Conservation (phyloP, 177 flowering plant genomes). For the Vitis hybrid region DNA sequence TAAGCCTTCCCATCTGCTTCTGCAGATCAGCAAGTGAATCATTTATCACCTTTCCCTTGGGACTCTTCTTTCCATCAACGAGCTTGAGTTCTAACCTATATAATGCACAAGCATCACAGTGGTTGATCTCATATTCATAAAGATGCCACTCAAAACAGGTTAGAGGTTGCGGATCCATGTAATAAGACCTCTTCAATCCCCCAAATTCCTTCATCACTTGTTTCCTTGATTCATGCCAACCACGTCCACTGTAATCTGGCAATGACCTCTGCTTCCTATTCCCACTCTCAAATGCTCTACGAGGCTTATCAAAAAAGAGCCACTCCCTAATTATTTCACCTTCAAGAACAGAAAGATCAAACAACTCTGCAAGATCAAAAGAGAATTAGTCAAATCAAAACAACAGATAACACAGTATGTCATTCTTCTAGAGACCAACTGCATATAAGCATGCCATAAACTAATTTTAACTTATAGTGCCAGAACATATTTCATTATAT, state of each 20-base stretch:
- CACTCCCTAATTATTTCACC: slow-evolving; percentile 95
- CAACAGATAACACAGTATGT: no score
- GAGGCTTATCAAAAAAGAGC: slow-evolving; percentile 98
- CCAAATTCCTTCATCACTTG: slow-evolving; percentile 91
- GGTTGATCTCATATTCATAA: slow-evolving; percentile 92
- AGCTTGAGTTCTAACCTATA: slow-evolving; percentile 89
- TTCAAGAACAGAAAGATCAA: slow-evolving; percentile 80
- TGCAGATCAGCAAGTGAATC: slow-evolving; percentile 88
- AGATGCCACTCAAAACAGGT: slow-evolving; percentile 90
- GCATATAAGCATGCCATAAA: no score
- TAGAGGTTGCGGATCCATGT: slow-evolving; percentile 98
- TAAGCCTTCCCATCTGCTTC: slow-evolving; percentile 90
- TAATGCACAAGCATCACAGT: slow-evolving; percentile 82
- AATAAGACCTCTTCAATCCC: slow-evolving; percentile 94
- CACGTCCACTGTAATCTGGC: slow-evolving; percentile 98
- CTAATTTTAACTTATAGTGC: no score
- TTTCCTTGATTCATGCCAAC: slow-evolving; percentile 99
- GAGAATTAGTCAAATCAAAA: not conserved
- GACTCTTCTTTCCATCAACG: slow-evolving; percentile 79
- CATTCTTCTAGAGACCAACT: no score
- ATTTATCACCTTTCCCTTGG: slow-evolving; percentile 66
- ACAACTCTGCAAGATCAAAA: slow-evolving; percentile 66
- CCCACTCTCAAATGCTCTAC: slow-evolving; percentile 99
- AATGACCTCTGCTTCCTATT: slow-evolving; percentile 95
- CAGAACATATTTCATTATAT: no score